Conservation (phyloP, 495 filamentous ascomycete species). For the Hypoxylon fuscum region DNA sequence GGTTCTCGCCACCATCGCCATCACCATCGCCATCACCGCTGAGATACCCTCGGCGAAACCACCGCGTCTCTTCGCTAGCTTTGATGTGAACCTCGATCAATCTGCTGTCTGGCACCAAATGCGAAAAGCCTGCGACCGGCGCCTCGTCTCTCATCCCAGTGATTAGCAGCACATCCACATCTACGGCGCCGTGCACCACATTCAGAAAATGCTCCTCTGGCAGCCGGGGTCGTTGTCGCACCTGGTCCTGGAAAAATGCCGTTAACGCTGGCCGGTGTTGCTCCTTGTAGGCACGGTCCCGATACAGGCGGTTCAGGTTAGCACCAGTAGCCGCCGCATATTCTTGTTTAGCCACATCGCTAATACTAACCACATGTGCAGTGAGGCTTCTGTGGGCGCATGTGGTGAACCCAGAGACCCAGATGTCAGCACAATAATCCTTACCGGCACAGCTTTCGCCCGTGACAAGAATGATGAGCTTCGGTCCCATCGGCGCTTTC, state of each 20-base stretch:
- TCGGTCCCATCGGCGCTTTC: slow-evolving; percentile 50
- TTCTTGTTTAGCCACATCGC: slow-evolving; percentile 66
- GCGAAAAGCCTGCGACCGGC: slow-evolving; percentile 63
- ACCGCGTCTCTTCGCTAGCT: slow-evolving; percentile 56
- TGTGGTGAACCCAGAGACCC: slow-evolving; percentile 56
- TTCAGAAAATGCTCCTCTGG: slow-evolving; percentile 65
- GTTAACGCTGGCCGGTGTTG: slow-evolving; percentile 65
- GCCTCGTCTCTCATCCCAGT: slow-evolving; percentile 73
- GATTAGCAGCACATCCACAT: slow-evolving; percentile 67
- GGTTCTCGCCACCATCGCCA: slow-evolving; percentile 29
- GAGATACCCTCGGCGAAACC: slow-evolving; percentile 54
- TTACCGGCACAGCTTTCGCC: slow-evolving; percentile 68
- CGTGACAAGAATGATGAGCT: slow-evolving; percentile 68
- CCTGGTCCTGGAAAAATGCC: slow-evolving; percentile 61
- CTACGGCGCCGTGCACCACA: slow-evolving; percentile 53
- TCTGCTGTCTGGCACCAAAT: slow-evolving; percentile 64
- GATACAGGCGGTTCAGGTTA: slow-evolving; percentile 58
- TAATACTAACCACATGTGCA: slow-evolving; percentile 65
- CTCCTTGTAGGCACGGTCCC: slow-evolving; percentile 69
- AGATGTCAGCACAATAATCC: slow-evolving; percentile 67
- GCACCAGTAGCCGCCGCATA: slow-evolving; percentile 65
- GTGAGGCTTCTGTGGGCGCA: slow-evolving; percentile 45
- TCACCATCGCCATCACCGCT: slow-evolving; percentile 22
- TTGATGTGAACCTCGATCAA: slow-evolving; percentile 64
- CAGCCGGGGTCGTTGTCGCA: slow-evolving; percentile 56